Conservation (phyloP, 1,284 basidiomycete species). For the Peniophora sp. region DNA sequence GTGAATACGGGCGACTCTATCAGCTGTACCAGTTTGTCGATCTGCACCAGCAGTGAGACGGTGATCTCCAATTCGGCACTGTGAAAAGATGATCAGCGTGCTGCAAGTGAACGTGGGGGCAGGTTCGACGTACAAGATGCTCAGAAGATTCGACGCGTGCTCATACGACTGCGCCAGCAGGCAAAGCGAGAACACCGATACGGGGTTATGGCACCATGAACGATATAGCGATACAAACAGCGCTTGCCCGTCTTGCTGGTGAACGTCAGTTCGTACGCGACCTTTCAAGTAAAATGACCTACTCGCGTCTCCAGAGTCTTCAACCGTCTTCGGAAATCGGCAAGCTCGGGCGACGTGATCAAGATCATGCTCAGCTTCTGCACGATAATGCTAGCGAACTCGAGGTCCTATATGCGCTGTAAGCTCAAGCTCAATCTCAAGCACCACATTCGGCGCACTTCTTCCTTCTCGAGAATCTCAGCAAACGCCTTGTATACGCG, state of each 20-base stretch:
- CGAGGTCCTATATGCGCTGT: slow-evolving; percentile 64
- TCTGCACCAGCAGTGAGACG: slow-evolving; percentile 89
- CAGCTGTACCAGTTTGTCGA: slow-evolving; percentile 96
- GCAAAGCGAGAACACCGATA: slow-evolving; percentile 93
- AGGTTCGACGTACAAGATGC: slow-evolving; percentile 89
- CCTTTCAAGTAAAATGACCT: slow-evolving; percentile 19
- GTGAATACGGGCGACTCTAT: slow-evolving; percentile 99
- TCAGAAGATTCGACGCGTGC: slow-evolving; percentile 94
- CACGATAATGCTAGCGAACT: slow-evolving; percentile 95
- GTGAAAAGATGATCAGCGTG: slow-evolving; percentile 7
- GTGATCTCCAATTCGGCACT: slow-evolving; percentile 97
- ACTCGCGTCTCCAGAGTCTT: slow-evolving; percentile 94
- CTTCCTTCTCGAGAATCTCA: slow-evolving; percentile 96
- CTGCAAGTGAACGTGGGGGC: too few species aligned
- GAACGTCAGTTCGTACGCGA: slow-evolving; percentile 6
- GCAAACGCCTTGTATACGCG: slow-evolving; percentile 94
- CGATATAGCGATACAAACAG: slow-evolving; percentile 90
- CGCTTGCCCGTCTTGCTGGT: slow-evolving; percentile 87
- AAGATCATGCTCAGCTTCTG: slow-evolving; percentile 97
- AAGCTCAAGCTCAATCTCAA: neutral
- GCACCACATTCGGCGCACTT: slow-evolving; percentile 42
- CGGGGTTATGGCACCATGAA: slow-evolving; percentile 98
- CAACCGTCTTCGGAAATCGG: slow-evolving; percentile 87
- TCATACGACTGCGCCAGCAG: slow-evolving; percentile 97
- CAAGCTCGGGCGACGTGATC: slow-evolving; percentile 92